phyloP scores from a whole-genome alignment of 306 rosid species.

The Prosopis cineraria region DNA sequence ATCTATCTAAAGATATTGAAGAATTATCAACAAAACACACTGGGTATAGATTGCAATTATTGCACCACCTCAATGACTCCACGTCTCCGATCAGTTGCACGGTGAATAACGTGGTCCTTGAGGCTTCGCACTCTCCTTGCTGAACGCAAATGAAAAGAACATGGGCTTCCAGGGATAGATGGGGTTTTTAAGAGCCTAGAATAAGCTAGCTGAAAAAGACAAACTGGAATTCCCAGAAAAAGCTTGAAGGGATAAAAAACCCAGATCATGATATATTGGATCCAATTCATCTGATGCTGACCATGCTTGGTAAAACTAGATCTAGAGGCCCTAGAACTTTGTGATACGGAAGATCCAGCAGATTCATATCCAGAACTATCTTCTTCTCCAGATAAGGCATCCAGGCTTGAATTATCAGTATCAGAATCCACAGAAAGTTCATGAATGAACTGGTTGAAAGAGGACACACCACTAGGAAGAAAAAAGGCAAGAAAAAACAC shows the following conservation, averaged over 20 bases:
- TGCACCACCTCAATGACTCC: constrained; percentile 85
- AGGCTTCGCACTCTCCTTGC: constrained; percentile 52
- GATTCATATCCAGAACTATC: constrained; percentile 52
- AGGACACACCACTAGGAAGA: constrained; percentile 76
- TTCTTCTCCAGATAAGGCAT: constrained; percentile 74
- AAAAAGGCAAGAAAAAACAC: constrained; percentile 28
- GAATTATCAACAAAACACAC: constrained; percentile 50
- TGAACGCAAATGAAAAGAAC: constrained; percentile 33
- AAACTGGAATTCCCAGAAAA: constrained; percentile 63
- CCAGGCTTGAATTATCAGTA: constrained; percentile 71
- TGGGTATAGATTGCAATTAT: neutral
- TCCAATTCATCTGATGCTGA: constrained; percentile 55
- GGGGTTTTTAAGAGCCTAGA: constrained; percentile 37
- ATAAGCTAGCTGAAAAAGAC: constrained; percentile 40
- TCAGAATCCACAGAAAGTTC: constrained; percentile 94
- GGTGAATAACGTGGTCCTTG: constrained; percentile 75
- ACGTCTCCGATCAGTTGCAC: constrained; percentile 85
- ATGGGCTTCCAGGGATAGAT: constrained; percentile 40
- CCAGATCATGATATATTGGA: constrained; percentile 55
- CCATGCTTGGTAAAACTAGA: constrained; percentile 43
- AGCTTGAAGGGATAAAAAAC: constrained; percentile 62
- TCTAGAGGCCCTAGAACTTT: constrained; percentile 68
- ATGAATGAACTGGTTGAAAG: constrained; percentile 86
- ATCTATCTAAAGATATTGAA: constrained; percentile 33
- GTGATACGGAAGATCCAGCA: constrained; percentile 69